Percentiles rank a stretch among this genome's conserved stretches.
These are phyloP conservation scores for Artemisia tridentata DNA, from an alignment of 129 eudicot genomes.

Conservation along the genomic window DNA sequence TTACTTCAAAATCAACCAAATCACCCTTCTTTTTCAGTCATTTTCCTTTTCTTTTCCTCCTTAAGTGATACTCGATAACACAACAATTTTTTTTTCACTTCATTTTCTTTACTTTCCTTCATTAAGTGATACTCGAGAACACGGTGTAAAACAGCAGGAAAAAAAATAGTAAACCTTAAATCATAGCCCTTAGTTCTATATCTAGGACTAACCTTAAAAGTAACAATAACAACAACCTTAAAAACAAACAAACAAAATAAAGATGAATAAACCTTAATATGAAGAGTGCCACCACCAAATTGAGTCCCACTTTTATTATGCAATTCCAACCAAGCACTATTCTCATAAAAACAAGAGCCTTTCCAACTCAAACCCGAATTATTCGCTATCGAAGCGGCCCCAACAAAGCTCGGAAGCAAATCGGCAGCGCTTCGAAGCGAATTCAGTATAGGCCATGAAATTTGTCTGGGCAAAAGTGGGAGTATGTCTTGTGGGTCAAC, in stretches of 20 bases:
- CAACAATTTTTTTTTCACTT: too few species aligned
- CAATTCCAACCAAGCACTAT: slow-evolving; percentile 87
- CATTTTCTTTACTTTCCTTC: too few species aligned
- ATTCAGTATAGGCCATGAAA: slow-evolving; percentile 84
- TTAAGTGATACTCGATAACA: too few species aligned
- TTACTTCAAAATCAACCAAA: too few species aligned
- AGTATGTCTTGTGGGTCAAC: slow-evolving; percentile 65
- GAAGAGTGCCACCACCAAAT: slow-evolving; percentile 98
- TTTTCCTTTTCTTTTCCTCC: too few species aligned
- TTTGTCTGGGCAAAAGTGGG: slow-evolving; percentile 75
- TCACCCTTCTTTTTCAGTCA: too few species aligned
- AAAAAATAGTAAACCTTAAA: too few species aligned
- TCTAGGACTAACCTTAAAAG: neutral
- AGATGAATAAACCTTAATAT: slow-evolving; percentile 50
- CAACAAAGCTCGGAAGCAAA: slow-evolving; percentile 82
- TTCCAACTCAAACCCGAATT: slow-evolving; percentile 54
- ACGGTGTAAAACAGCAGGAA: too few species aligned
- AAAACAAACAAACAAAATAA: neutral
- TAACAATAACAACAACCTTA: neutral
- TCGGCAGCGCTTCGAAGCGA: slow-evolving; percentile 65
- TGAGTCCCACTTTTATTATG: slow-evolving; percentile 63
- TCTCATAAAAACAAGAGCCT: slow-evolving; percentile 91
- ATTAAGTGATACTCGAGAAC: too few species aligned
- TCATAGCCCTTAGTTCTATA: too few species aligned
- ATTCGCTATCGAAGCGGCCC: slow-evolving; percentile 55